Base-by-base conservation (phyloP, 306 rosid species). In the Sindora glabra region DNA sequence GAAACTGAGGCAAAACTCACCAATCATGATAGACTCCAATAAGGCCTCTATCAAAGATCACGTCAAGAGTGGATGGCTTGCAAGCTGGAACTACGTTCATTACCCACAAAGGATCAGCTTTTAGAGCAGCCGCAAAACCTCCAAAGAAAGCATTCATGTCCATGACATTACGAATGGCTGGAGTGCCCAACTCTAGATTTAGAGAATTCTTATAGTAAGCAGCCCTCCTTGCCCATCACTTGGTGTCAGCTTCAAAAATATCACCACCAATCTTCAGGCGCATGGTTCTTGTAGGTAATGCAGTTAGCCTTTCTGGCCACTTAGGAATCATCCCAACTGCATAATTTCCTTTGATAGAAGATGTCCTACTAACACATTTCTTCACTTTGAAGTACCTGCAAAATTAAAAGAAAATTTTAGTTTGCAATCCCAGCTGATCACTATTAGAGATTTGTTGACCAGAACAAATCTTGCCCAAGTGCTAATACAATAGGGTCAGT, bases 121-220 rank as follows among this genome's bases (percentile, higher is more conserved):
- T 79, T 18, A 94, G 64, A 24, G 97, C 99, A 22, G 94, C 95
- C 0, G 99, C 99, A 67, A 94, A 94, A 48, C 97, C 99, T 62
- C 99, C 99, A 77, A 94, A 84, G 59, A 89, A 78, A 45, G 95
- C 95, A 82, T 89, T 94, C 99, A 94, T 84, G 67, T 94, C 99
- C 94, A 94, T 89, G 77, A 89, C 58, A 26, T 94, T 94, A 69
- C 97, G 97, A 23, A 89, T 72, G 8, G 94, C 83, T n/a, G 90
- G 42, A 59, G 94, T 89, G 48, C 99, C 99, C 67, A 94, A 87
- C 79, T 82, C 89, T 73, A 86, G 61, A 42, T 80, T 77, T 55
- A 94, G 84, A 41, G 94, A 62, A 56, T 79, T 79, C 69, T 94
- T 94, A 60, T 94, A 94, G 80, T 82, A 67, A 21, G 81, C 67